Conservation (phyloP, 2,329 filamentous ascomycete species). For the Phoma sp. region DNA sequence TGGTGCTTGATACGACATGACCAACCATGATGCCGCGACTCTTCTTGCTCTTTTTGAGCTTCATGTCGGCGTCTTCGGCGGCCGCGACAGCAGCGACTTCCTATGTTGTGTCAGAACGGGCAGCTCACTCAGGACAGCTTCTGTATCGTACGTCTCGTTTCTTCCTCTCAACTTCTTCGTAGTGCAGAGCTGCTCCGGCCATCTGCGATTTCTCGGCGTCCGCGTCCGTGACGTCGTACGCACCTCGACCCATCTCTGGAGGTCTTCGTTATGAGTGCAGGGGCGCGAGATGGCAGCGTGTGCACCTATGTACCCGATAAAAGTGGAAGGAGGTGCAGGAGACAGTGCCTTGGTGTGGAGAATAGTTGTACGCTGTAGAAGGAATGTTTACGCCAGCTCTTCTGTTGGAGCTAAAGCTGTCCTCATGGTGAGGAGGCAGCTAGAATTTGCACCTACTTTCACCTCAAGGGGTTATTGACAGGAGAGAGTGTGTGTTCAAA, state of each 20-base stretch:
- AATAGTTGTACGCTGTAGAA: background rate
- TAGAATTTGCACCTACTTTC: background rate
- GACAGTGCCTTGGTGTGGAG: background rate
- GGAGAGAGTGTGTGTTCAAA: too few species aligned
- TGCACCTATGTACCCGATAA: too few species aligned
- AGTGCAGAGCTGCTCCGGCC: constrained; percentile 1
- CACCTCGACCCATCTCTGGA: constrained; percentile 28
- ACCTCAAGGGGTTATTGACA: background rate
- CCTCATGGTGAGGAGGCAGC: background rate
- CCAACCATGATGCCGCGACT: constrained; percentile 20
- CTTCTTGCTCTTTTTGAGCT: constrained; percentile 20
- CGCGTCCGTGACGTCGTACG: constrained; percentile 26
- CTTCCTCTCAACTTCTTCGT: constrained; percentile 1
- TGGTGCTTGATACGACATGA: background rate
- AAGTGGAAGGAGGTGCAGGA: too few species aligned
- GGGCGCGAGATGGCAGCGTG: too few species aligned
- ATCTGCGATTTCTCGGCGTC: constrained; percentile 3
- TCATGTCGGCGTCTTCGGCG: background rate
- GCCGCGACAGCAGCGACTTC: background rate
- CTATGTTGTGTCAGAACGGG: background rate
- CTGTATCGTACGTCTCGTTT: constrained; percentile 7
- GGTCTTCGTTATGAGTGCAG: too few species aligned
- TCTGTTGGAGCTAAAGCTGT: background rate
- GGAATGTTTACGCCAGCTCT: background rate
- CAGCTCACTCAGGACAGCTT: background rate